Percentiles rank a stretch among this genome's conserved stretches.
phyloP scores from a whole-genome alignment of 1,284 basidiomycete species.

The Omphalotus olearius region DNA sequence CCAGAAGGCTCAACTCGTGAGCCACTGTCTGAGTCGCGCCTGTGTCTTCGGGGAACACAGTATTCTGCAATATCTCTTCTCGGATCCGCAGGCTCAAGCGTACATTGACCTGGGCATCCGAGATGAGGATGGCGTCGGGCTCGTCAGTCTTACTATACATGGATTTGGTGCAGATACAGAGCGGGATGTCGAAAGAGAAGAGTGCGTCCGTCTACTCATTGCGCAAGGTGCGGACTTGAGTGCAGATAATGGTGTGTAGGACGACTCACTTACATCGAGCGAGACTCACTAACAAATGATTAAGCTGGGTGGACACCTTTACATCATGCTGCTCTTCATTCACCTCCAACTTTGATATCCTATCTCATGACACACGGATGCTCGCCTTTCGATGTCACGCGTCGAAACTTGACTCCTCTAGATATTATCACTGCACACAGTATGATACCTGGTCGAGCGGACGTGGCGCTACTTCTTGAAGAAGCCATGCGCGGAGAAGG shows the following conservation, averaged over 20 bases:
- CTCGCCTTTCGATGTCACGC: conserved; percentile 72
- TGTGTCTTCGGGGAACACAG: conserved; percentile 73
- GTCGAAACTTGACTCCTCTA: conserved; percentile 74
- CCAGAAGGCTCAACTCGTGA: conserved; percentile 64
- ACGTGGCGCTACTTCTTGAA: conserved; percentile 75
- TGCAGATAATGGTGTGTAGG: conserved; percentile 57
- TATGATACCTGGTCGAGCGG: conserved; percentile 73
- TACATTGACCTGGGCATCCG: conserved; percentile 63
- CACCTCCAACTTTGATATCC: conserved; percentile 88
- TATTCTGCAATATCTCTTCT: conserved; percentile 67
- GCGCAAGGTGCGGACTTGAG: conserved; percentile 73
- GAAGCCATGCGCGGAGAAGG: conserved; percentile 77
- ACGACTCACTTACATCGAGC: conserved; percentile 19
- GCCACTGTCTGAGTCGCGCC: conserved; percentile 67
- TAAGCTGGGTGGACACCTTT: conserved; percentile 91
- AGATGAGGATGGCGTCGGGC: conserved; percentile 81
- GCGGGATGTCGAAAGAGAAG: conserved; percentile 81
- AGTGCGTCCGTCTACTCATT: conserved; percentile 79
- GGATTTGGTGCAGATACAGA: conserved; percentile 83
- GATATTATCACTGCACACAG: conserved; percentile 84
- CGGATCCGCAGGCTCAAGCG: conserved; percentile 65
- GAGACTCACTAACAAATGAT: conserved; percentile 5
- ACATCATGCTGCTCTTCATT: conserved; percentile 88
- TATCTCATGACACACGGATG: conserved; percentile 91
- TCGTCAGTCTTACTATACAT: conserved; percentile 77